phyloP scores from a whole-genome alignment of 257 asterid genomes.

The Nicotiana paniculata region DNA sequence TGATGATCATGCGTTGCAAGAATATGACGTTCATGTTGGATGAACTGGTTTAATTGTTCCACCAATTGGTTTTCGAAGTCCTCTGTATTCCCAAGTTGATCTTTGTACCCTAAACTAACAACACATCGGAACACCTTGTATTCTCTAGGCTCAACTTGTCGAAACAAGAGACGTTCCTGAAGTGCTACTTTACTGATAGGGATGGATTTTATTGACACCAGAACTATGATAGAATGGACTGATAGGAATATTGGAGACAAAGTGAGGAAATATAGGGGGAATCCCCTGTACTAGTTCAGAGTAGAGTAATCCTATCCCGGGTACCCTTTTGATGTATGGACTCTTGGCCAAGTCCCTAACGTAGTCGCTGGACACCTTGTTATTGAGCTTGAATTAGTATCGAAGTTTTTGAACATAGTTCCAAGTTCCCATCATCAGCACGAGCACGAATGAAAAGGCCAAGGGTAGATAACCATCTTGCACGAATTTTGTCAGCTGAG shows the following conservation, averaged over 20 bases:
- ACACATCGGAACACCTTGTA: conserved; percentile 6
- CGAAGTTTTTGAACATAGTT: too few relatives aligned
- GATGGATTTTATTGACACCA: conserved; percentile 59
- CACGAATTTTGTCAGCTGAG: too few relatives aligned
- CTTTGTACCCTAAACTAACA: conserved; percentile 65
- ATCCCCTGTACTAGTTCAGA: conserved; percentile 16
- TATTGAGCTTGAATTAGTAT: too few relatives aligned
- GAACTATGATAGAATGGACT: conserved; percentile 40
- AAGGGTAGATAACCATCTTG: too few relatives aligned
- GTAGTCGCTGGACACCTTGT: too few relatives aligned
- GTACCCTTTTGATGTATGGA: too few relatives aligned
- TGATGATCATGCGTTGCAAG: background rate
- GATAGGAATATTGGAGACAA: conserved; percentile 43
- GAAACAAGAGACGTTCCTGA: conserved; percentile 52
- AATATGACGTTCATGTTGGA: conserved; percentile 37
- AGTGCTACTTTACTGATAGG: conserved; percentile 46
- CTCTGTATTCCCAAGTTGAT: background rate
- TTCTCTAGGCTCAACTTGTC: conserved; percentile 43
- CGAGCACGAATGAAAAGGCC: too few relatives aligned
- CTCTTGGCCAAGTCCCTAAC: too few relatives aligned
- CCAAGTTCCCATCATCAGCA: too few relatives aligned
- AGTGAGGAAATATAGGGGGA: conserved; percentile 63
- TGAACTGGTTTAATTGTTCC: conserved; percentile 21
- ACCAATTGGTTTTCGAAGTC: too few relatives aligned
- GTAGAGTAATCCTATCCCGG: too few relatives aligned